Conservation (phyloP, 73 alveolate genomes). For the Loxodes magnus region DNA sequence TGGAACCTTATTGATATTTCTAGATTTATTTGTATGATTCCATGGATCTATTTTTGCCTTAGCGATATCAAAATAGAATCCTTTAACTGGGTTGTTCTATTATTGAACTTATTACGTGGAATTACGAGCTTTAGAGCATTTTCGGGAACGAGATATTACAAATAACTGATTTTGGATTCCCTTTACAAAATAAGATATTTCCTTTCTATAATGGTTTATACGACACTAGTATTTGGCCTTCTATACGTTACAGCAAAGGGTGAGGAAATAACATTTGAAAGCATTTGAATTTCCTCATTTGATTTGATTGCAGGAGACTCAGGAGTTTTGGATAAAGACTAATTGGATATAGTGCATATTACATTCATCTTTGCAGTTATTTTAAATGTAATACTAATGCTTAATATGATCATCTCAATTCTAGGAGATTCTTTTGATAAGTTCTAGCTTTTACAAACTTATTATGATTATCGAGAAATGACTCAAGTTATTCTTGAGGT, state of each 20-base stretch:
- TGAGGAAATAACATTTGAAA: not conserved
- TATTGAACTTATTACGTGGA: not conserved
- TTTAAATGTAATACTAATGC: not conserved
- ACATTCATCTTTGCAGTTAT: not conserved
- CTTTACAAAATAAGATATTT: not conserved
- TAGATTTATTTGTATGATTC: not conserved
- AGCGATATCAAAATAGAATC: not conserved
- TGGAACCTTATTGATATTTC: not conserved
- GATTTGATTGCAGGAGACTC: not conserved
- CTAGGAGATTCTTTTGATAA: not conserved
- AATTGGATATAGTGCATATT: not conserved
- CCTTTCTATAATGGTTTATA: not conserved
- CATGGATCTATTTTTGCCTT: not conserved
- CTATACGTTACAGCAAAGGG: not conserved
- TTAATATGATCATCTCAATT: constrained; percentile 4
- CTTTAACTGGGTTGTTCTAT: not conserved
- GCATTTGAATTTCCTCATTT: not conserved
- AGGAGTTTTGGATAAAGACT: not conserved
- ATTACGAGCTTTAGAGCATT: not conserved
- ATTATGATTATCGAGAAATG: constrained; percentile 3
- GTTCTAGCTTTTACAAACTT: not conserved
- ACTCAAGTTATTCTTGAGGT: constrained; percentile 5
- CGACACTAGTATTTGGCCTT: not conserved
- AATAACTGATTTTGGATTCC: not conserved
- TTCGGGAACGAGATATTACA: not conserved